Base-by-base conservation (phyloP, 2,329 filamentous ascomycete genomes). In the Aspergillus luchuensis region DNA sequence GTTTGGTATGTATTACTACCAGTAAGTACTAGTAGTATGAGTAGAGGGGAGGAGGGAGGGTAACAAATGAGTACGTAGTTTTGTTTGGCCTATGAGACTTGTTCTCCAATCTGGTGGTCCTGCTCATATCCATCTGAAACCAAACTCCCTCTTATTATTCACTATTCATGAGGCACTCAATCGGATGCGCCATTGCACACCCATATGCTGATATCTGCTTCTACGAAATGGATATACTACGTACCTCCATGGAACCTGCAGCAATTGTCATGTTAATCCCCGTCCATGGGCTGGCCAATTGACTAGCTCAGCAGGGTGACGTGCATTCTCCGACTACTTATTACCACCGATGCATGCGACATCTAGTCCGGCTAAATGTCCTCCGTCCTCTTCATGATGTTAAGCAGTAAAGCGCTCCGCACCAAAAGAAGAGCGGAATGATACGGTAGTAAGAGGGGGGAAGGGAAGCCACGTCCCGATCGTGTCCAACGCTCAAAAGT, bases 311-410 rank as follows among this genome's bases (percentile, higher is more conserved):
- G 23, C 17, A 45, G 28, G 30, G 41, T 33, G 25, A 56, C 53
- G 39, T 56, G 39, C 53, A 56, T 56, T 23, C 30, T 19, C 53
- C 53, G 17, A 21, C 52, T 19, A 21, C 38, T 39, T 45, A 33
- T 21, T 13, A 19, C 17, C 41, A 47, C 43, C 43, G 19, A 19
- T 30, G 43, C 21, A 48, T 23, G 13, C 15, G 19, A 21, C 21
- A 28, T 17, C 43, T 36, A 39, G 23, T 25, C 28, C 38, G 52
- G 52, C 19, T 55, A 55, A 55, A 55, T 55, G 23, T 33, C 15
- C 39, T 54, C 38, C 38, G 19, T 15, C 36, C 30, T 25, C 25
- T 11, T 4, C 28, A 30, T 30, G 33, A 13, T 36, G 33, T 11
- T 5, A 33, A 52, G 33, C 33, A 36, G 10, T 15, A 11, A 36